Evolutionary conservation across 1,139 yeast genomes (phyloP).

Genomic region (Tardiomyces depauwii): DNA sequence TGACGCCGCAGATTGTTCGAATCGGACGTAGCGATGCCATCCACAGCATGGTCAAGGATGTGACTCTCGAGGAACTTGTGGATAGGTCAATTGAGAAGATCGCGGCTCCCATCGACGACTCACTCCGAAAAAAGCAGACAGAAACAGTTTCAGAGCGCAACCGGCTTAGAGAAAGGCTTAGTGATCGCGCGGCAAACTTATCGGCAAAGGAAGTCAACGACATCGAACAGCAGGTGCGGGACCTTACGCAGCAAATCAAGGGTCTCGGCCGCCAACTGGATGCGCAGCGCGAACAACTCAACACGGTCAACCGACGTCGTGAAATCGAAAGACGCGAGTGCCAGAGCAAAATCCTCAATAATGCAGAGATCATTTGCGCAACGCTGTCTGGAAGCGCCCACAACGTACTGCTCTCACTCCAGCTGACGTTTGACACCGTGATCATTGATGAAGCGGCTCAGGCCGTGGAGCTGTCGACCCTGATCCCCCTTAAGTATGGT

Average conservation of each 20-base stretch:
- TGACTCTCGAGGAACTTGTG: slow-evolving; percentile 79
- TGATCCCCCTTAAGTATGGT: slow-evolving; percentile 90
- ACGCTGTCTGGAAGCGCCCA: slow-evolving; percentile 95
- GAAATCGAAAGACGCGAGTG: slow-evolving; percentile 69
- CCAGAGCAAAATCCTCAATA: slow-evolving; percentile 59
- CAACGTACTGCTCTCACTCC: slow-evolving; percentile 63
- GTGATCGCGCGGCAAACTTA: slow-evolving; percentile 10
- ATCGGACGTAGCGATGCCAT: slow-evolving; percentile 87
- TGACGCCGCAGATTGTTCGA: slow-evolving; percentile 69
- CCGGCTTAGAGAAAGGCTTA: slow-evolving; percentile 31
- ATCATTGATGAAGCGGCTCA: slow-evolving; percentile 98
- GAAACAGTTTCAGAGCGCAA: slow-evolving; percentile 43
- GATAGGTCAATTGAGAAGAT: slow-evolving; percentile 42
- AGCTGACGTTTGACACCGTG: slow-evolving; percentile 81
- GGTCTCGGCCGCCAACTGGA: slow-evolving; percentile 61
- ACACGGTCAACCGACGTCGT: slow-evolving; percentile 38
- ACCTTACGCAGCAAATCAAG: slow-evolving; percentile 46
- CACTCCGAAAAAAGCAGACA: slow-evolving; percentile 41
- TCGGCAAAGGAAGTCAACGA: slow-evolving; percentile 11
- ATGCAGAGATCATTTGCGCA: slow-evolving; percentile 84
- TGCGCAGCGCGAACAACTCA: slow-evolving; percentile 52
- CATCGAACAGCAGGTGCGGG: slow-evolving; percentile 16
- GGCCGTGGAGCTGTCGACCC: slow-evolving; percentile 85
- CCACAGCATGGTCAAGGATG: slow-evolving; percentile 68
- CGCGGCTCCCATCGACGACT: slow-evolving; percentile 32